A percentile compares a stretch with the other conserved stretches of the same genome.
phyloP scores from a whole-genome alignment of 257 asterid species.

The Solanum bulbocastanum region DNA sequence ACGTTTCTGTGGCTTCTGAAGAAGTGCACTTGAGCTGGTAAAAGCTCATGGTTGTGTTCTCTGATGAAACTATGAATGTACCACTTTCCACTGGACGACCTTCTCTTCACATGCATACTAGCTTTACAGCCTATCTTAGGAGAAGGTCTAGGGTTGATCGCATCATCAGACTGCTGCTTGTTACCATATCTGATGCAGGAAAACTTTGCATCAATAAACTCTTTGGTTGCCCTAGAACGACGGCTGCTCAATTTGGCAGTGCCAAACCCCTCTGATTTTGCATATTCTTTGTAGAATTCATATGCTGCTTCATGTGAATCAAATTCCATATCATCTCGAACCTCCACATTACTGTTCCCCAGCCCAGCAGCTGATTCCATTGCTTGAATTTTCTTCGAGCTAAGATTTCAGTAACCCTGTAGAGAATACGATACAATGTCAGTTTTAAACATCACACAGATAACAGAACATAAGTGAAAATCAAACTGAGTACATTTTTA shows the following conservation, averaged over 20 bases:
- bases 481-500: neutral
- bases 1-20: slow-evolving; percentile 70
- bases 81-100: slow-evolving; percentile 60
- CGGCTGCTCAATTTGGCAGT: slow-evolving; percentile 92
- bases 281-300: slow-evolving; percentile 72
- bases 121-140: slow-evolving; percentile 95
- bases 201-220: slow-evolving; percentile 88
- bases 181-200: slow-evolving; percentile 93
- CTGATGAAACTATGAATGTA: slow-evolving; percentile 68
- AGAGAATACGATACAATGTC: neutral
- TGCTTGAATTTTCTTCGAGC: neutral
- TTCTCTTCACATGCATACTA: slow-evolving; percentile 86
- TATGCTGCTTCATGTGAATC: slow-evolving; percentile 83
- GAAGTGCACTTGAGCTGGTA: slow-evolving; percentile 82
- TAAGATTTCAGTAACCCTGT: neutral
- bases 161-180: slow-evolving; percentile 92
- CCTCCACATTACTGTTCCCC: slow-evolving; percentile 39
- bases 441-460: neutral
- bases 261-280: slow-evolving; percentile 82
- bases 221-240: slow-evolving; percentile 85
- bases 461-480: neutral
- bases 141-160: slow-evolving; percentile 87
- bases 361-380: slow-evolving; percentile 43
- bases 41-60: slow-evolving; percentile 91
- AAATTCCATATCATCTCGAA: slow-evolving; percentile 59